Percentiles rank a stretch among this genome's conserved stretches.
Evolutionary conservation across 2,329 filamentous ascomycete genomes (phyloP).

Genomic region (Ceratocystis lukuohia): DNA sequence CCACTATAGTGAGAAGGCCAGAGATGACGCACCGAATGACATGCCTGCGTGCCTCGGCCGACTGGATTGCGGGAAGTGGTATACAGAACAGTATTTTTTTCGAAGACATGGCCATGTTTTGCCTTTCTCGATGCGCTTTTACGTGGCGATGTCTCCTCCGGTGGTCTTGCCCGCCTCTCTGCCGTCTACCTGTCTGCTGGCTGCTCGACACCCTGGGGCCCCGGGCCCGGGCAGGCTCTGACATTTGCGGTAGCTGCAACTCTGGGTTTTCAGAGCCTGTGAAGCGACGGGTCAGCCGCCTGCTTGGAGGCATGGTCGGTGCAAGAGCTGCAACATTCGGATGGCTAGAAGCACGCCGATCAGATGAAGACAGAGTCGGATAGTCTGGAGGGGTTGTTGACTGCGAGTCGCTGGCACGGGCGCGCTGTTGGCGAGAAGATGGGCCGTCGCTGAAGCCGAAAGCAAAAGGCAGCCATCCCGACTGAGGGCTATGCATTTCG

Average conservation of each 20-base stretch:
- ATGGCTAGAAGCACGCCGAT: not conserved
- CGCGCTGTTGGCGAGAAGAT: not conserved
- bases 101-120: not conserved
- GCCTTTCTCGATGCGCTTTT: not conserved
- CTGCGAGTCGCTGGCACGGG: slow-evolving; percentile 5
- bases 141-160: not conserved
- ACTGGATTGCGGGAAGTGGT: slow-evolving; percentile 38
- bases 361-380: not conserved
- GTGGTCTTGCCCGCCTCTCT: not conserved
- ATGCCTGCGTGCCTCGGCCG: slow-evolving; percentile 39
- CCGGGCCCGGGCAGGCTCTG: not conserved
- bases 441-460: slow-evolving; percentile 1
- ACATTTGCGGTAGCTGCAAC: slow-evolving; percentile 31
- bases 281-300: slow-evolving; percentile 22
- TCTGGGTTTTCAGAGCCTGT: slow-evolving; percentile 37
- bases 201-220: not conserved
- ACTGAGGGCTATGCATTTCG: not conserved
- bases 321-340: not conserved
- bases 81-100: slow-evolving; percentile 35
- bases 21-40: slow-evolving; percentile 51
- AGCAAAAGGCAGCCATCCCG: slow-evolving; percentile 8
- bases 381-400: slow-evolving; percentile 2
- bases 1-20: slow-evolving; percentile 44
- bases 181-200: not conserved
- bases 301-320: slow-evolving; percentile 9